These are phyloP conservation scores for Rhamnella rubrinervis DNA, from an alignment of 331 rosid genomes.

Conservation along the genomic window DNA sequence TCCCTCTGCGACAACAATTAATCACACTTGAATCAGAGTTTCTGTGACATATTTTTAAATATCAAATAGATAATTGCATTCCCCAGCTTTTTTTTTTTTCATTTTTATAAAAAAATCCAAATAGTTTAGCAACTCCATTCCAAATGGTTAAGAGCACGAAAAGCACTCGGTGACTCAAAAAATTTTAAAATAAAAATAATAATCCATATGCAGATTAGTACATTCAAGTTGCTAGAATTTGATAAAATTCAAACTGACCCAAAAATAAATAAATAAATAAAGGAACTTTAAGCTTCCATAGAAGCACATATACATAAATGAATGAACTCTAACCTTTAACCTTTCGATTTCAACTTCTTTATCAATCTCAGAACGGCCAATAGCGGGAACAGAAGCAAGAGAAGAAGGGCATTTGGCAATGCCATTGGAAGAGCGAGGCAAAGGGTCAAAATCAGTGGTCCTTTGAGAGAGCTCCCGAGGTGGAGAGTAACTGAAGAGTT, in stretches of 20 bases:
- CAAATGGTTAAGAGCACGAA: too few species aligned
- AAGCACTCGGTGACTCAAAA: too few species aligned
- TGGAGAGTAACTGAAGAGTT: constrained; percentile 48
- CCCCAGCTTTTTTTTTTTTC: too few species aligned
- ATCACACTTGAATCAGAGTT: neutral
- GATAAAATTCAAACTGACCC: neutral
- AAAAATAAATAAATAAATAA: neutral
- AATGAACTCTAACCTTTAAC: constrained; percentile 49
- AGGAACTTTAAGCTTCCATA: neutral
- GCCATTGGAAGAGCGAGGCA: constrained; percentile 18
- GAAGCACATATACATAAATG: neutral
- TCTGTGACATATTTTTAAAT: neutral
- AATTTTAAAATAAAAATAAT: too few species aligned
- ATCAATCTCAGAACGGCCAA: constrained; percentile 21
- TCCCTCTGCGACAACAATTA: constrained; percentile 53
- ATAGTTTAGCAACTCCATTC: too few species aligned
- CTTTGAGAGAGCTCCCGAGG: constrained; percentile 83
- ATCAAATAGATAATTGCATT: neutral
- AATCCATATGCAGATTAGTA: too few species aligned
- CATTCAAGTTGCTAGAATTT: too few species aligned
- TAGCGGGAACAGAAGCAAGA: constrained; percentile 13
- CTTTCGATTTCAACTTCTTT: constrained; percentile 57
- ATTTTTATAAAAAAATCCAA: too few species aligned
- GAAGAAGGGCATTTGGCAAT: constrained; percentile 17
- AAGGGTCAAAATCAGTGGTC: constrained; percentile 16